Conservation (phyloP, 2,329 filamentous ascomycete species). For the Sarocladium kiliense region DNA sequence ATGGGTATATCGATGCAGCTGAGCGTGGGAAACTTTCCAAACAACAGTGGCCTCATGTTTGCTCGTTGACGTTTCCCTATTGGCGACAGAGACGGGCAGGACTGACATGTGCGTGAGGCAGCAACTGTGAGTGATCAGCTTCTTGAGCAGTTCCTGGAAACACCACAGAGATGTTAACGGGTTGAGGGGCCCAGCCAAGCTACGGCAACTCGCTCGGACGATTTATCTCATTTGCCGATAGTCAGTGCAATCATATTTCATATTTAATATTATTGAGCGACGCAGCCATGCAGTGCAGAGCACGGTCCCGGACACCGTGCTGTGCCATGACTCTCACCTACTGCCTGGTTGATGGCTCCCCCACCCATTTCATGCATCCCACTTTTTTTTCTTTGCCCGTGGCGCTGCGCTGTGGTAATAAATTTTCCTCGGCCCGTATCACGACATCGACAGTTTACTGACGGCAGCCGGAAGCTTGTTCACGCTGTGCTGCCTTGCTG, state of each 20-base stretch:
- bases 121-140: background rate
- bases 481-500: background rate
- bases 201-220: too few species aligned
- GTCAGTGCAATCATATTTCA: too few species aligned
- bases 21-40: background rate
- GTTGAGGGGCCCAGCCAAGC: too few species aligned
- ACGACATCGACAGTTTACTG: background rate
- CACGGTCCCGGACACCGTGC: too few species aligned
- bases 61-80: background rate
- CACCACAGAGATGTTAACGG: background rate
- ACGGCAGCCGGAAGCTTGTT: constrained; percentile 1
- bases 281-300: too few species aligned
- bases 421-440: constrained; percentile 8
- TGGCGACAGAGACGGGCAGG: background rate
- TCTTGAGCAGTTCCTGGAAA: background rate
- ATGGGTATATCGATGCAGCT: background rate
- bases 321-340: background rate
- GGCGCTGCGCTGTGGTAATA: background rate
- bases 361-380: background rate
- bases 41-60: background rate
- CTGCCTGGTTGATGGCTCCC: background rate
- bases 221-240: too few species aligned
- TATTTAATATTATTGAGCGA: too few species aligned
- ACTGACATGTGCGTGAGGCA: background rate
- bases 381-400: background rate